Base-by-base conservation (phyloP, 1,284 basidiomycete species). In the Leccinum ponderosum region DNA sequence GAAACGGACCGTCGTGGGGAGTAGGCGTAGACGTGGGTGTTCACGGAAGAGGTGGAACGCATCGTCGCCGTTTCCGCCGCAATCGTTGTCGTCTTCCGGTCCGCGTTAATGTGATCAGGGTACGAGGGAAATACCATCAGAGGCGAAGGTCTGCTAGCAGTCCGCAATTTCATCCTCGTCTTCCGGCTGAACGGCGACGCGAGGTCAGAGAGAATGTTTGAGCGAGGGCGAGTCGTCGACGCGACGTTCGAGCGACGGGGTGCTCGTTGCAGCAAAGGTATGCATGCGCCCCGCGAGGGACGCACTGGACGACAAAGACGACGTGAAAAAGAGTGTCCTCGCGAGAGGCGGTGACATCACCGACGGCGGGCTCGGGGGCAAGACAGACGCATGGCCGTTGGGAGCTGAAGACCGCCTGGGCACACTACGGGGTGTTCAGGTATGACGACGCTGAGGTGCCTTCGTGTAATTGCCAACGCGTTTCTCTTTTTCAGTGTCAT, bases 301-400 rank as follows among this genome's bases (percentile, higher is more conserved):
- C 27, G 27, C 27, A 27, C 27, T 27, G 27, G 7, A 27, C 27
- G 27, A 27, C 27, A 27, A 27, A 27, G 27, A 27, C 27, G 27
- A 27, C 27, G 27, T 27, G 27, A 27, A 27, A 27, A 27, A 75
- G 66, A 0, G 65, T 61, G 29, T 31, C 48, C 57, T 65, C 44
- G 69, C 72, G 22, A 74, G 73, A 8, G 71, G 72, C 1, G 69
- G 64, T 4, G 73, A 74, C 73, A 65, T 76, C 37, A 75, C 42
- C 11, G 59, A 65, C 3, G 72, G 66, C 5, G 75, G 73, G 50
- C 69, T 69, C 15, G 60, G 64, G 5, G 74, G 74, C 11, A 73
- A 54, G 25, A 75, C 55, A 1, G 63, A 69, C 3, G 58, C 62
- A 17, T 74, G 70, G 0, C 35, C 51, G 31, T 73, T 64, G 7